Percentiles rank a stretch among this genome's conserved stretches.
Evolutionary conservation across 306 rosid genomes (phyloP).

Genomic region (Cucurbita maxima): DNA sequence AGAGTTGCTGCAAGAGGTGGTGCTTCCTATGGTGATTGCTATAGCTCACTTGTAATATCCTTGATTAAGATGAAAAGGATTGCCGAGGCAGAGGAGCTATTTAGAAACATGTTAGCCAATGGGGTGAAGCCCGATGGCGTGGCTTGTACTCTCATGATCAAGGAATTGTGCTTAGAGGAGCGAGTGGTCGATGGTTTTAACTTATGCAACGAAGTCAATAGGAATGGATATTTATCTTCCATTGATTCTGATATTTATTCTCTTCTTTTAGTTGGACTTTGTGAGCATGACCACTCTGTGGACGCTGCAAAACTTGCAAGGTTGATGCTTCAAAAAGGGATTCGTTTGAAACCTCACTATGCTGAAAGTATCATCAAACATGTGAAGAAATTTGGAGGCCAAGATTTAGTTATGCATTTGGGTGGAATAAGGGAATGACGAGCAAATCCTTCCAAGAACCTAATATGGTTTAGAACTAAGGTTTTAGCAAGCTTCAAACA

Average conservation of each 20-base stretch:
- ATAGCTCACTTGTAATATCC: conserved; percentile 50
- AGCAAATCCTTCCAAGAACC: neutral
- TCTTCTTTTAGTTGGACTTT: conserved; percentile 51
- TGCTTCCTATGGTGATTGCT: conserved; percentile 46
- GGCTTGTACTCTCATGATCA: conserved; percentile 51
- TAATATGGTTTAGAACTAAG: neutral
- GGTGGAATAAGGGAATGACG: conserved; percentile 5
- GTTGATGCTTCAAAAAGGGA: conserved; percentile 47
- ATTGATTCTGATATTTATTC: conserved; percentile 51
- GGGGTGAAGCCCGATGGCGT: conserved; percentile 42
- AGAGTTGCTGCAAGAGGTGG: conserved; percentile 32
- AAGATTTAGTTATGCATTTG: conserved; percentile 32
- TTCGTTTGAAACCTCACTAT: conserved; percentile 29
- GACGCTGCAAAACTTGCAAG: conserved; percentile 51
- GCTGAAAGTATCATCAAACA: conserved; percentile 20
- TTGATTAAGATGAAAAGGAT: conserved; percentile 28
- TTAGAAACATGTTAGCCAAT: conserved; percentile 42
- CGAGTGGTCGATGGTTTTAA: conserved; percentile 37
- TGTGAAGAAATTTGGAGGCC: conserved; percentile 35
- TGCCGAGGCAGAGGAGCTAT: conserved; percentile 56
- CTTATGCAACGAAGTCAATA: conserved; percentile 48
- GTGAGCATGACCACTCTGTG: conserved; percentile 21
- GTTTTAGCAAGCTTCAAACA: neutral
- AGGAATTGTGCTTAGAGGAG: conserved; percentile 39
- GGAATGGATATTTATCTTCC: conserved; percentile 28